Conservation (phyloP, 306 rosid genomes). For the Rosa persica region DNA sequence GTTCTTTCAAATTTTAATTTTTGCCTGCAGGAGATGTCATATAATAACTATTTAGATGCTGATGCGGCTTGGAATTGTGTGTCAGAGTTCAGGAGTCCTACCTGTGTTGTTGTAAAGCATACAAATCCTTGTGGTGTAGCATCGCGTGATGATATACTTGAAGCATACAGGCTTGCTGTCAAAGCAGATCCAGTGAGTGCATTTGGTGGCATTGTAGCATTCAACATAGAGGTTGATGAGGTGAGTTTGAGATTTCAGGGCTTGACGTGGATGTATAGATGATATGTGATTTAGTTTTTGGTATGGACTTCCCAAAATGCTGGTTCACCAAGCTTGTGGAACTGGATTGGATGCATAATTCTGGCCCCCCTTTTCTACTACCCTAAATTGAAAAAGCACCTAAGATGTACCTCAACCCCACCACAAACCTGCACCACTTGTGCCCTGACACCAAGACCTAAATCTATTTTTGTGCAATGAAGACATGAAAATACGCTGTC, state of each 20-base stretch:
- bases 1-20: conserved; percentile 11
- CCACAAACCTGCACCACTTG: neutral
- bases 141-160: conserved; percentile 82
- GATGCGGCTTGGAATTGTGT: conserved; percentile 99
- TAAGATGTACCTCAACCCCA: neutral
- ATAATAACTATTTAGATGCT: conserved; percentile 87
- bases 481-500: neutral
- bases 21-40: conserved; percentile 82
- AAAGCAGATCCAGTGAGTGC: conserved; percentile 96
- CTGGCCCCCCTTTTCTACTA: neutral
- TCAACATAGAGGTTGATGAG: conserved; percentile 87
- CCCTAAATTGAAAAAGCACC: neutral
- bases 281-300: neutral
- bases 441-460: neutral
- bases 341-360: neutral
- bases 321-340: conserved; percentile 3
- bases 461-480: conserved; percentile 6
- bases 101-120: conserved; percentile 89
- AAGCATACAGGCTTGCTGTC: conserved; percentile 90
- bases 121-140: conserved; percentile 97
- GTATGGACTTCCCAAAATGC: neutral
- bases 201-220: conserved; percentile 95
- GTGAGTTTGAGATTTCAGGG: conserved; percentile 35
- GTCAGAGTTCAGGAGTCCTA: conserved; percentile 70
- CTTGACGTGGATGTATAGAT: neutral